Conservation (phyloP, 306 rosid genomes). For the Pyrus pyrifolia region DNA sequence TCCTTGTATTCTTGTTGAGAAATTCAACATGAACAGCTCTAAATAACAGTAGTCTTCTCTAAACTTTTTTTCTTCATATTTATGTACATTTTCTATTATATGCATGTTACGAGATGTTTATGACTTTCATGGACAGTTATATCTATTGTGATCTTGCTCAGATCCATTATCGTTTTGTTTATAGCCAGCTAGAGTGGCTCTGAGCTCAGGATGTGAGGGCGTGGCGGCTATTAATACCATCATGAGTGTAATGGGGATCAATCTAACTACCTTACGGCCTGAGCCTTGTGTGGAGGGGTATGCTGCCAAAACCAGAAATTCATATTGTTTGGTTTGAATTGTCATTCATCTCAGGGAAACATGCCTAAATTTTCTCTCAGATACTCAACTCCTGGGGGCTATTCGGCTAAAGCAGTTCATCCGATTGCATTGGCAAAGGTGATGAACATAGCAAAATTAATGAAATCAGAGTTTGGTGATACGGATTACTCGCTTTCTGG, state of each 20-base stretch:
- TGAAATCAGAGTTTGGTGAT: conserved; percentile 67
- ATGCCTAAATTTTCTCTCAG: conserved; percentile 35
- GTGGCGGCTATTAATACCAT: conserved; percentile 87
- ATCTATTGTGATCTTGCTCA: not conserved
- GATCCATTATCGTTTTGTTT: conserved; percentile 12
- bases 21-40: not conserved
- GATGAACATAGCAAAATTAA: conserved; percentile 87
- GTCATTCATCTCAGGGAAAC: conserved; percentile 10
- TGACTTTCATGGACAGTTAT: not conserved
- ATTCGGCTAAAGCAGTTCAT: conserved; percentile 93
- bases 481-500: conserved; percentile 67
- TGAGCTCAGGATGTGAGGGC: conserved; percentile 80
- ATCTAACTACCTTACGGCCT: conserved; percentile 73
- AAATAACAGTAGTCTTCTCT: not conserved
- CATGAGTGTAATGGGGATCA: conserved; percentile 99
- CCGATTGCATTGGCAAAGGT: conserved; percentile 97
- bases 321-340: conserved; percentile 8
- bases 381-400: conserved; percentile 98
- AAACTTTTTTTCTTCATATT: not conserved
- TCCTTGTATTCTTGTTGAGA: not conserved
- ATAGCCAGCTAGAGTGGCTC: conserved; percentile 86
- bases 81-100: not conserved
- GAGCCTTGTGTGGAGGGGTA: conserved; percentile 99
- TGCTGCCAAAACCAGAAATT: conserved; percentile 20
- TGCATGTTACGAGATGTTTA: not conserved